Evolutionary conservation across 1,139 yeast genomes (phyloP), one percentile per base, ranked within the genome.

Genomic region (Debaryomyces fabryi): DNA sequence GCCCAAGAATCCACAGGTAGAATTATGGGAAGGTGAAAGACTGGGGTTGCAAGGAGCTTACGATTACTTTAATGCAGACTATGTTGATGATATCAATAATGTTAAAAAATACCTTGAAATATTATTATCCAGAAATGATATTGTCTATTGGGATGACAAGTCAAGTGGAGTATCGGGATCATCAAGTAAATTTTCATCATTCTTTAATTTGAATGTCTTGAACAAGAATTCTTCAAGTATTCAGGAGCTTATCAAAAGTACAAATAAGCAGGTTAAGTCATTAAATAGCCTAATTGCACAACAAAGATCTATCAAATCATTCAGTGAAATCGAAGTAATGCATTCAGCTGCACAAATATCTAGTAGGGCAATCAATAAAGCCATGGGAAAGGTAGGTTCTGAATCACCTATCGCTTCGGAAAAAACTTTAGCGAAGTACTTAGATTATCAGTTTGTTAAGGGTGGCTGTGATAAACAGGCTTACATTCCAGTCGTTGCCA

Each of bases 401-500:
- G 59, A 52, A 0, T 33, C 54, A 4, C 79, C 79, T 0, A 81
- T 92, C 58, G 67, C 71, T 43, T 81, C 86, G 6, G 99, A 95
- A 65, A 81, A 87, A 59, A 83, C 90, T 2, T 72, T 93, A 43
- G 88, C 87, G 20, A 82, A 96, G n/a, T 91, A 75, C 60, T 71
- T 95, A 51, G 96, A 92, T 53, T 89, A 89, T 64, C 81, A 85
- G 58, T 92, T 93, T 65, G 81, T 88, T 7, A 76, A 82, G 44
- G 90, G 92, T 24, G 99, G 99, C 0, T 91, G 97, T 66, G 96
- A 90, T 53, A 82, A 82, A 53, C 82, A 87, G 39, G 98, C 97
- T 0, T 95, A 95, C 62, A 81, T 92, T 27, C 98, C 99, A 0
- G 99, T 95, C 8, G 96, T 95, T 7, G 99, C 98, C 2, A 88